Evolutionary conservation across 805 yeast species (phyloP).

Genomic region (Hermanozyma aechmeae): DNA sequence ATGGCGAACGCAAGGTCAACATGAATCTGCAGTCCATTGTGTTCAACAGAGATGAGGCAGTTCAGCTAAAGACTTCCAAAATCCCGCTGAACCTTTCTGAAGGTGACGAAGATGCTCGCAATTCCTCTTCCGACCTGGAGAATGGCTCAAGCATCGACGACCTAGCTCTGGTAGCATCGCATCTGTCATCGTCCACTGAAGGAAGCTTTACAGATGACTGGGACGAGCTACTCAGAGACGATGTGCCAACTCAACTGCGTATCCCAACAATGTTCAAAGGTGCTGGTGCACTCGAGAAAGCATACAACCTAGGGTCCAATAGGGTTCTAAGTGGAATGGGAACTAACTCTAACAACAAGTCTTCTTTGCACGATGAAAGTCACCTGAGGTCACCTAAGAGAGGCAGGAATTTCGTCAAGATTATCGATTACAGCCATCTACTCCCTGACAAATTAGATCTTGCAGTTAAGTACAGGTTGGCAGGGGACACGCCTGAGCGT

Average conservation of each 20-base stretch:
- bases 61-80: not conserved
- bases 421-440: conserved; percentile 57
- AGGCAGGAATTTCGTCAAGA: conserved; percentile 48
- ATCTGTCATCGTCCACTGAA: conserved; percentile 28
- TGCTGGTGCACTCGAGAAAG: not conserved
- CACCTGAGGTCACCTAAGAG: conserved; percentile 12
- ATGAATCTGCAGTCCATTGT: too few relatives aligned
- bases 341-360: conserved; percentile 24
- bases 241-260: conserved; percentile 40
- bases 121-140: not conserved
- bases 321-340: conserved; percentile 31
- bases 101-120: not conserved
- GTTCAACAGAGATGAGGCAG: too few relatives aligned
- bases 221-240: conserved; percentile 55
- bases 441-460: conserved; percentile 69
- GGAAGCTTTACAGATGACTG: conserved; percentile 62
- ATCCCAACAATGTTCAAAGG: conserved; percentile 41
- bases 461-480: conserved; percentile 56
- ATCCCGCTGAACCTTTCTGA: conserved; percentile 23
- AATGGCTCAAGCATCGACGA: not conserved
- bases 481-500: conserved; percentile 55
- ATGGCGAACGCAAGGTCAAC: not conserved
- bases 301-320: conserved; percentile 2
- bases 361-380: conserved; percentile 30
- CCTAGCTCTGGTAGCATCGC: too few relatives aligned